phyloP scores from a whole-genome alignment of 768 basidiomycete species.

The Russula dissimulans region DNA sequence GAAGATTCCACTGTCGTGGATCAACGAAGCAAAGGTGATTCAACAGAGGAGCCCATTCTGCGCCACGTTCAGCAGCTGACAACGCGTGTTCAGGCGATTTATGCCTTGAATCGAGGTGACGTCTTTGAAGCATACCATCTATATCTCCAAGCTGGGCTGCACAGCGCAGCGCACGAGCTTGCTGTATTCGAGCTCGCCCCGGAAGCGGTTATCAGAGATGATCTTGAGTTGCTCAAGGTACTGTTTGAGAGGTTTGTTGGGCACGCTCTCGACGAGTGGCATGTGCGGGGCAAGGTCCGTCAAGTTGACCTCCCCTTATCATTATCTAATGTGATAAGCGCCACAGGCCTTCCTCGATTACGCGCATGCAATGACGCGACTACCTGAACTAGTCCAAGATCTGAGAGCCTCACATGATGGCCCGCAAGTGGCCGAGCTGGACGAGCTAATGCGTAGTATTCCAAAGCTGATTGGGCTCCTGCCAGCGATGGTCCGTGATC shows the following conservation, averaged over 20 bases:
- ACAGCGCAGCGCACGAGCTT: conserved; percentile 70
- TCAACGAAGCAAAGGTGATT: conserved; percentile 79
- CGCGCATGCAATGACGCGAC: conserved; percentile 47
- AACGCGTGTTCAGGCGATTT: conserved; percentile 45
- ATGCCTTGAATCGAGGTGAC: conserved; percentile 50
- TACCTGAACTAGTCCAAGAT: conserved; percentile 43
- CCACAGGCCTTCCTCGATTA: conserved; percentile 65
- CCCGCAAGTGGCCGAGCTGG: conserved; percentile 47
- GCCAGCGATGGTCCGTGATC: conserved; percentile 56
- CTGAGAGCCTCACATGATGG: conserved; percentile 21
- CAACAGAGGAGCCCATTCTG: neutral
- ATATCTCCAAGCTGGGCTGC: conserved; percentile 60
- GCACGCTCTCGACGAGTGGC: conserved; percentile 63
- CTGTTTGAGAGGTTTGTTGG: conserved; percentile 60
- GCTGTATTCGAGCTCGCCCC: conserved; percentile 83
- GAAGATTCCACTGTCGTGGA: conserved; percentile 76
- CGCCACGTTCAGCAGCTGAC: neutral
- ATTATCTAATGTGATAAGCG: neutral
- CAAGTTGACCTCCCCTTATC: neutral
- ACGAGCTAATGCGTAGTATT: conserved; percentile 47
- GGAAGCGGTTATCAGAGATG: conserved; percentile 64
- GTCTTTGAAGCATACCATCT: conserved; percentile 69
- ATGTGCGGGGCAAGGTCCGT: conserved; percentile 64
- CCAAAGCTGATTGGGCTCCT: conserved; percentile 59
- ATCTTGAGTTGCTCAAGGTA: conserved; percentile 49